Conservation (phyloP, 139 green algal genomes). For the Chlamydomonas urium region DNA sequence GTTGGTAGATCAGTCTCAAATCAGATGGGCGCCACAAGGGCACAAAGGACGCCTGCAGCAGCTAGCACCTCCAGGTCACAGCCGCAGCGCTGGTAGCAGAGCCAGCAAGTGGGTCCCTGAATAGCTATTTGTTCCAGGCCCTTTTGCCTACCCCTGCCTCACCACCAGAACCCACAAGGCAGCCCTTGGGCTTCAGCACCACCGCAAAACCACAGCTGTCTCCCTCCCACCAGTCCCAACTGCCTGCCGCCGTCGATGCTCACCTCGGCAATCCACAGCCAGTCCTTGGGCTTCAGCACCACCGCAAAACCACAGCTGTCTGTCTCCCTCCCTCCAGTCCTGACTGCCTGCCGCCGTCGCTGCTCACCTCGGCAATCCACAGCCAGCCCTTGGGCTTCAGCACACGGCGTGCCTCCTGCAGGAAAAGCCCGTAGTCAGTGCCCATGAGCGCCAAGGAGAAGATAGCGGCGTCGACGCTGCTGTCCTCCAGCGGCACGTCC, state of each 20-base stretch:
- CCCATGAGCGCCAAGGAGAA: slow-evolving; percentile 96
- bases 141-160: no score
- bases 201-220: no score
- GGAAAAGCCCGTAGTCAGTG: slow-evolving; percentile 80
- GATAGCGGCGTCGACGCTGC: slow-evolving; percentile 74
- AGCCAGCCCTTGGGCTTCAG: slow-evolving; percentile 69
- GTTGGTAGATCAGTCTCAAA: neutral
- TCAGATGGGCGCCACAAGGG: neutral
- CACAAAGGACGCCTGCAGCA: no score
- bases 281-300: neutral
- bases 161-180: neutral
- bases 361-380: slow-evolving; percentile 90
- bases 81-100: no score
- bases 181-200: neutral
- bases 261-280: neutral
- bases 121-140: no score
- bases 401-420: slow-evolving; percentile 81
- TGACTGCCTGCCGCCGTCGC: neutral
- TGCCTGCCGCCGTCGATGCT: neutral
- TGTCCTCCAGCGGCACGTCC: slow-evolving; percentile 40
- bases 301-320: no score
- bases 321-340: no score
- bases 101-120: no score
- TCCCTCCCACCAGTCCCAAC: no score
- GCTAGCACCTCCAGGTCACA: no score